Evolutionary conservation across 2,329 filamentous ascomycete genomes (phyloP), one percentile per base, ranked within the genome.

Genomic region (Trichoderma asperellum): DNA sequence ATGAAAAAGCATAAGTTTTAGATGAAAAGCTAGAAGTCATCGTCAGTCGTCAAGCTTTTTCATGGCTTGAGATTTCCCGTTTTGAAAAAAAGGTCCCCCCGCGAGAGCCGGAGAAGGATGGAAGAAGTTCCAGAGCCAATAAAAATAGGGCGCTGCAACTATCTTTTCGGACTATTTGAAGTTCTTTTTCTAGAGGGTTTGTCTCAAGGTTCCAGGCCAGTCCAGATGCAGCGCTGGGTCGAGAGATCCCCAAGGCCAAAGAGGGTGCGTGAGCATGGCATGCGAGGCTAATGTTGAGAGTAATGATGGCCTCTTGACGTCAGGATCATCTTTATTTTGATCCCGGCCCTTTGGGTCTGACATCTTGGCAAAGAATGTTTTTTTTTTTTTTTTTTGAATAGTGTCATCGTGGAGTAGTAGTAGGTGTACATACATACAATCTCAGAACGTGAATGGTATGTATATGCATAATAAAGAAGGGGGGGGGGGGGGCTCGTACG

Each of bases 301-400:
- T 21, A 2, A 52, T 24, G 21, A 65, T 18, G 35, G 62, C 16
- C 29, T 34, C 40, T 66, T 66, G 62, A 65, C 62, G 62, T 65
- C 62, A 65, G 34, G 3, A 52, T 2, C 32, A 12, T 24, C 16
- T 27, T 43, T 3, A 1, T 10, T 18, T 16, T 18, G 21, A 35
- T 56, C 18, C 53, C 34, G 12, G 14, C 43, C 8, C n/a, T 43
- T 27, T 52, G 34, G 49, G 16, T 53, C 43, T 29, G 60, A 43
- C 40, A n/a, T 43, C 18, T 43, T 43, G 40, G 40, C 40, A 43
- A n/a, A n/a, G 32, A 7, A n/a, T 16, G 40, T 43, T 43, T 24
- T 24, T 24, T 24, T 24, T 24, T 24, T 24, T 24, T 24, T 24
- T 24, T 24, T 43, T 8, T 3, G 18, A 4, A 27, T 21, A 14